phyloP scores from a whole-genome alignment of 257 asterid genomes.

The Penstemon davidsonii region DNA sequence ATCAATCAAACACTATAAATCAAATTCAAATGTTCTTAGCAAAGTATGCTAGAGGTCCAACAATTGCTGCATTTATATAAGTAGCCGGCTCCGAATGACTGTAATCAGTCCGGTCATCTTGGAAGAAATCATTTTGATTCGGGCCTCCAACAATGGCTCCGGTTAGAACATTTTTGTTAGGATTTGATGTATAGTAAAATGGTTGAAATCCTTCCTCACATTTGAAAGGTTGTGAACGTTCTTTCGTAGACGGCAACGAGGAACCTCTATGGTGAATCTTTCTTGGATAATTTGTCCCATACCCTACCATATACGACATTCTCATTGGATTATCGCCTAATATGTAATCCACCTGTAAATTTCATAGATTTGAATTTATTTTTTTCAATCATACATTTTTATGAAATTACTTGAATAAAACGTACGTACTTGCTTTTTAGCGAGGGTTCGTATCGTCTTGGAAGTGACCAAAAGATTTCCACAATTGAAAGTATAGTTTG shows the following conservation, averaged over 20 bases:
- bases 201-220: conserved; percentile 73
- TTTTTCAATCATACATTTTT: no score
- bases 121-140: conserved; percentile 66
- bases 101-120: conserved; percentile 72
- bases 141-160: conserved; percentile 96
- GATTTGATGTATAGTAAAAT: conserved; percentile 49
- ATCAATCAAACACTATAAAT: not conserved
- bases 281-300: conserved; percentile 59
- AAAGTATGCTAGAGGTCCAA: conserved; percentile 85
- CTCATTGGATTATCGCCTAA: conserved; percentile 77
- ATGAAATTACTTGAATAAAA: not conserved
- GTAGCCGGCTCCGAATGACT: conserved; percentile 84
- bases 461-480: conserved; percentile 48
- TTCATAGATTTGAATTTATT: not conserved
- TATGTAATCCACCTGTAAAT: conserved; percentile 69
- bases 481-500: conserved; percentile 54
- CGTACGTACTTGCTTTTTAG: conserved; percentile 57
- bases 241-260: conserved; percentile 56
- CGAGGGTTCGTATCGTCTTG: conserved; percentile 41
- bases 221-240: conserved; percentile 52
- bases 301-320: conserved; percentile 93
- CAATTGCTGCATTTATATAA: conserved; percentile 74
- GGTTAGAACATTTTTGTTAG: conserved; percentile 55
- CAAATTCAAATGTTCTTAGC: conserved; percentile 26
- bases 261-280: conserved; percentile 84